phyloP scores from a whole-genome alignment of 2,329 filamentous ascomycete genomes.

The Akanthomyces lecanii region DNA sequence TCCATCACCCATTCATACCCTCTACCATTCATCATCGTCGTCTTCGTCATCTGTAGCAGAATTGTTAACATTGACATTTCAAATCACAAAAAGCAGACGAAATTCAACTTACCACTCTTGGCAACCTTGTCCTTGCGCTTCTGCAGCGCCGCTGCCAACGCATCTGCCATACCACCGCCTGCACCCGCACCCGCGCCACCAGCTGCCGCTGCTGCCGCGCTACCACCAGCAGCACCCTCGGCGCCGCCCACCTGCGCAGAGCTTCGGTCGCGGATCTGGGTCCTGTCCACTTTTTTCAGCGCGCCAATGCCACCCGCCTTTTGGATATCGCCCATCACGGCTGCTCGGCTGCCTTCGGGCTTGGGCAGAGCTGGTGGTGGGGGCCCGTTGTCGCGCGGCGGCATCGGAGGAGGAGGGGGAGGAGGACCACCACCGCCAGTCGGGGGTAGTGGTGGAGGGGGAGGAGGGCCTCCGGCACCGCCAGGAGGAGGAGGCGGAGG shows the following conservation, averaged over 20 bases:
- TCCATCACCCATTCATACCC: neutral
- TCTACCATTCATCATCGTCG: slow-evolving; percentile 70
- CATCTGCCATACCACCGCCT: slow-evolving; percentile 70
- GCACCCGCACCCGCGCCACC: slow-evolving; percentile 43
- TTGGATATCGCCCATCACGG: slow-evolving; percentile 68
- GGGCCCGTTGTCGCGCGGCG: slow-evolving; percentile 55
- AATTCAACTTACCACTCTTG: slow-evolving; percentile 75
- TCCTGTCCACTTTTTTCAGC: slow-evolving; percentile 71
- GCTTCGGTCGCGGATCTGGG: slow-evolving; percentile 68
- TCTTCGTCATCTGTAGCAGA: slow-evolving; percentile 63
- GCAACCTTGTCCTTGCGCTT: slow-evolving; percentile 92
- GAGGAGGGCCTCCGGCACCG: slow-evolving; percentile 26
- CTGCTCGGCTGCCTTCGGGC: slow-evolving; percentile 48
- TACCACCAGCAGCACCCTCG: slow-evolving; percentile 47
- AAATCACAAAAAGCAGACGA: neutral
- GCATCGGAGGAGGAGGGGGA: slow-evolving; percentile 47
- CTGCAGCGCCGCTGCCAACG: slow-evolving; percentile 70
- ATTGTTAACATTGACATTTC: slow-evolving; percentile 18
- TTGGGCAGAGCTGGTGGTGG: slow-evolving; percentile 42
- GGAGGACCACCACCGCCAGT: slow-evolving; percentile 33
- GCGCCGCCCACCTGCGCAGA: slow-evolving; percentile 53
- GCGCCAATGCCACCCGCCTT: slow-evolving; percentile 61
- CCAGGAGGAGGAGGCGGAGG: slow-evolving; percentile 35
- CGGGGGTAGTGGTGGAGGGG: slow-evolving; percentile 40
- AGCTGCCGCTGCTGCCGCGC: slow-evolving; percentile 47